Evolutionary conservation across 768 basidiomycete species (phyloP).

Genomic region (Psilocybe azurescens): DNA sequence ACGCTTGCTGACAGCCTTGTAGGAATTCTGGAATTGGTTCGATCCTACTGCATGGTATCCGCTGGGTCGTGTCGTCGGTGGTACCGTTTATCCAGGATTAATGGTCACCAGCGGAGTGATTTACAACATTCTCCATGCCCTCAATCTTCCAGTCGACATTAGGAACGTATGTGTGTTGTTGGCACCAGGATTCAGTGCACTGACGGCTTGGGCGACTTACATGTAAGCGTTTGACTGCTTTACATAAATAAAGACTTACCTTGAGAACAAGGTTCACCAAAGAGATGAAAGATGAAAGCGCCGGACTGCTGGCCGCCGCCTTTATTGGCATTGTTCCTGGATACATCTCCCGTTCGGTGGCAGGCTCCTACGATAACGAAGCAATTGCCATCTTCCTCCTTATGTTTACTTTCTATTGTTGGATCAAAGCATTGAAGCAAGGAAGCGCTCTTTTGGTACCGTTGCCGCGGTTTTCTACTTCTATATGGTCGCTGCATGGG

Average conservation of each 20-base stretch:
- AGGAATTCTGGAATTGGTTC: conserved; percentile 99
- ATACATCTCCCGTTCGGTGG: conserved; percentile 98
- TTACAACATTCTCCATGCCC: conserved; percentile 84
- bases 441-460: conserved; percentile 91
- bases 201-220: conserved; percentile 97
- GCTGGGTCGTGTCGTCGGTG: conserved; percentile 96
- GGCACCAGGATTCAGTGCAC: conserved; percentile 94
- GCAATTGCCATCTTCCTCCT: conserved; percentile 99
- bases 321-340: conserved; percentile 99
- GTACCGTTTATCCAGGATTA: conserved; percentile 96
- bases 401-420: conserved; percentile 97
- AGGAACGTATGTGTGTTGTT: conserved; percentile 96
- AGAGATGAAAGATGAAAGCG: conserved; percentile 94
- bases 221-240: conserved; percentile 58
- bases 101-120: conserved; percentile 99
- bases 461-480: conserved; percentile 96
- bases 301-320: conserved; percentile 95
- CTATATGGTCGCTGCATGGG: conserved; percentile 99
- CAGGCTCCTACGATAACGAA: conserved; percentile 99
- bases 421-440: conserved; percentile 95
- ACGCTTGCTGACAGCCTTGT: conserved; percentile 3
- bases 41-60: conserved; percentile 99
- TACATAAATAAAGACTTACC: background rate
- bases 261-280: conserved; percentile 78
- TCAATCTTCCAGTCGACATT: conserved; percentile 97